Base-by-base conservation (phyloP, 352 stramenopile species). In the Achlya hypogyna region DNA sequence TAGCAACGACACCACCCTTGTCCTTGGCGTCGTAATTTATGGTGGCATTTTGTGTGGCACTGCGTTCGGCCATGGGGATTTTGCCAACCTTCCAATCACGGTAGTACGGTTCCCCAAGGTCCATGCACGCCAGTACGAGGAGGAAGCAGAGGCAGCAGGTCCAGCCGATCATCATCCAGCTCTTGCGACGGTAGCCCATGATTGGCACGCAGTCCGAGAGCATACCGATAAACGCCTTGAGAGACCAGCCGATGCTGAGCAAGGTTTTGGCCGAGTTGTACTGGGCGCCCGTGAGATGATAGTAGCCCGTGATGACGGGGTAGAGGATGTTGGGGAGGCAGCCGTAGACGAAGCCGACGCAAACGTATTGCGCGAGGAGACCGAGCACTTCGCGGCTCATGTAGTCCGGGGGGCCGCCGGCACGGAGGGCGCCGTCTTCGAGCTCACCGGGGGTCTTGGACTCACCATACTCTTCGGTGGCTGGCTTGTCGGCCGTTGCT, bases 181-280 rank as follows among this genome's bases (percentile, higher is more conserved):
- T 74, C 10, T 73, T 72, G 51, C 76, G 75, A 42, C 76, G 76
- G 63, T 79, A 81, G 28, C 76, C 76, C 51, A 71, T 59, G 59
- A 87, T 72, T n/a, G 76, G 76, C 8, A 79, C 40, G 54, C 73
- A 82, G 68, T 84, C 76, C 2, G 73, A 80, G 25, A 78, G 62
- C 20, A 84, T 72, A 16, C 75, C 76, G 69, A 78, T 77, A 42
- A 84, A 81, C n/a, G 80, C 69, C 62, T 82, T 84, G 72, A 81
- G 74, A 8, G 73, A 84, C 76, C 76, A 84, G 29, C 74, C 73
- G 29, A 84, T 64, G 12, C 56, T 67, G 43, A 82, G 52, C 40
- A 83, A 69, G 53, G 71, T 70, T 1, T 70, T 72, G 27, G 76
- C 75, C 9, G 76, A 78, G 23, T 74, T 73, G 31, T 69, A 76